Conservation (phyloP, 2,329 filamentous ascomycete genomes). For the Penicillium nordicum region DNA sequence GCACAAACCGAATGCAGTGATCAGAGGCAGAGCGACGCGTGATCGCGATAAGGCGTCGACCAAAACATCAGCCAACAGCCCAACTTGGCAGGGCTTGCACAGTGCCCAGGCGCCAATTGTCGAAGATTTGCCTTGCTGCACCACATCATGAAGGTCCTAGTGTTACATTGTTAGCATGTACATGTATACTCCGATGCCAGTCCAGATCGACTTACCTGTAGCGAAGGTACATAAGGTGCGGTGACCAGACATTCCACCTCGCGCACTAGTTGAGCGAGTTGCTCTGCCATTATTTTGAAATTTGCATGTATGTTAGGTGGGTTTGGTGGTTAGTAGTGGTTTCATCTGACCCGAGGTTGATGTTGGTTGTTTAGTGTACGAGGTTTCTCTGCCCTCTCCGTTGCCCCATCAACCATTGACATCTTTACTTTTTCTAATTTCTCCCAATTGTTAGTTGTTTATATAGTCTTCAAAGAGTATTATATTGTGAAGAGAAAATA, state of each 20-base stretch:
- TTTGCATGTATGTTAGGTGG: neutral
- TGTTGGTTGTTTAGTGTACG: neutral
- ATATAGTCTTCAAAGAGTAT: neutral
- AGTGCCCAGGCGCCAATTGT: constrained; percentile 47
- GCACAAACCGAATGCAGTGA: constrained; percentile 48
- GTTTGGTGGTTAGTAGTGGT: neutral
- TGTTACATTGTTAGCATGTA: constrained; percentile 5
- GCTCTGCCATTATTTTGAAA: constrained; percentile 25
- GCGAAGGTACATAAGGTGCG: constrained; percentile 49
- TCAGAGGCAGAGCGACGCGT: constrained; percentile 49
- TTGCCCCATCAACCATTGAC: constrained; percentile 4
- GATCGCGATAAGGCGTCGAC: constrained; percentile 51
- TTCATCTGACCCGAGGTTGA: neutral
- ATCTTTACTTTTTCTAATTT: neutral
- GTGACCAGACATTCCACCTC: constrained; percentile 49
- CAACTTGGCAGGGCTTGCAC: constrained; percentile 50
- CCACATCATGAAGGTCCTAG: constrained; percentile 32
- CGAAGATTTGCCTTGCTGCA: constrained; percentile 27
- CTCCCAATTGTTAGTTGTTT: neutral
- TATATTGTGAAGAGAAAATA: neutral
- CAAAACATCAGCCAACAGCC: constrained; percentile 45
- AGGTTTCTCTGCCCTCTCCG: neutral
- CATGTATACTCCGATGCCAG: constrained; percentile 5
- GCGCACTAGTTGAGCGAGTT: constrained; percentile 27
- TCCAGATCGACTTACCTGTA: constrained; percentile 41